phyloP scores from a whole-genome alignment of 805 yeast genomes.

The Candida broadrunensis region DNA sequence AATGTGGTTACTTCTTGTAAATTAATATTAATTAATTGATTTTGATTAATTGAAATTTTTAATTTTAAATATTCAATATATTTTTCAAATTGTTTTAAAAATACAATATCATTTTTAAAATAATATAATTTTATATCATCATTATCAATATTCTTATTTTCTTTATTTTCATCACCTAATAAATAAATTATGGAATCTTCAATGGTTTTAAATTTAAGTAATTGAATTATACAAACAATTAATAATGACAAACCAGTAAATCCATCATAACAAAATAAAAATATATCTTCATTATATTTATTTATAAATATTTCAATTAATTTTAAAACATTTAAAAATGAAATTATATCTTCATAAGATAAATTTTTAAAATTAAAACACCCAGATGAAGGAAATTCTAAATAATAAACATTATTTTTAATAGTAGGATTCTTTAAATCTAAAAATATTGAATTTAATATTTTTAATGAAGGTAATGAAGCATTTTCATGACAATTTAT shows the following conservation, averaged over 20 bases:
- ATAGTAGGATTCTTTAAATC: neutral
- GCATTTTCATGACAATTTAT: conserved; percentile 60
- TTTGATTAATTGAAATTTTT: neutral
- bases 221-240: conserved; percentile 11
- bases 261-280: conserved; percentile 35
- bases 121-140: conserved; percentile 23
- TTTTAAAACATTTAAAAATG: conserved; percentile 27
- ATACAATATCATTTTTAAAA: conserved; percentile 25
- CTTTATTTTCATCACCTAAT: neutral
- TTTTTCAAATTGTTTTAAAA: conserved; percentile 28
- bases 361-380: conserved; percentile 16
- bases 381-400: conserved; percentile 35
- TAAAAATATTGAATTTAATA: conserved; percentile 18
- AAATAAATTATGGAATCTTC: conserved; percentile 25
- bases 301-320: conserved; percentile 19
- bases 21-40: neutral
- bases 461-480: conserved; percentile 42
- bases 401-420: conserved; percentile 9
- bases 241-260: conserved; percentile 33
- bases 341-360: conserved; percentile 21
- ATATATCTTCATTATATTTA: conserved; percentile 17
- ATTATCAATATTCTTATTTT: neutral
- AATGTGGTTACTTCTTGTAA: neutral
- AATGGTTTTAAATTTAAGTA: conserved; percentile 8
- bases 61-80: conserved; percentile 17